phyloP scores from a whole-genome alignment of 2,329 filamentous ascomycete genomes.

The Lachnellula arida region DNA sequence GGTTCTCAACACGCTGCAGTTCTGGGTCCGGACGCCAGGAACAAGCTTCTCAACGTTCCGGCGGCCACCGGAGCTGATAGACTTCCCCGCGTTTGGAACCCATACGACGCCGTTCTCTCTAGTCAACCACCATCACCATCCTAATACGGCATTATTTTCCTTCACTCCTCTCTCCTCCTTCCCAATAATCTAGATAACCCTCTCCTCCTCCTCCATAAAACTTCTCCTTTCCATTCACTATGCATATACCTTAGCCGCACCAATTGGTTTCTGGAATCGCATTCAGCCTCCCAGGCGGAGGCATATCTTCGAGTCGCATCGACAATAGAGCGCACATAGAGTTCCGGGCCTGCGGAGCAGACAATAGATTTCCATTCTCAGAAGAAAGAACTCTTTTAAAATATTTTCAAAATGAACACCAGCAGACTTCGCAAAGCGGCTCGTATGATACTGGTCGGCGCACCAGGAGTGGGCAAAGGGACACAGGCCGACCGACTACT shows the following conservation, averaged over 20 bases:
- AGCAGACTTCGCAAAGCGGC: constrained; percentile 76
- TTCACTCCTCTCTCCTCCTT: constrained; percentile 1
- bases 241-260: constrained; percentile 24
- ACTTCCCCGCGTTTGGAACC: no score
- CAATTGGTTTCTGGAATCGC: neutral
- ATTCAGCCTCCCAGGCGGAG: constrained; percentile 20
- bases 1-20: no score
- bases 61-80: no score
- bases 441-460: constrained; percentile 89
- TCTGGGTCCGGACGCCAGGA: no score
- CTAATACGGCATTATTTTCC: neutral
- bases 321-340: neutral
- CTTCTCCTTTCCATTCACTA: constrained; percentile 10
- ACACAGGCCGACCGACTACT: constrained; percentile 91
- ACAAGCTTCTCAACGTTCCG: no score
- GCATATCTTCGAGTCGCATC: constrained; percentile 6
- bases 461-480: constrained; percentile 88
- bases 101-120: neutral
- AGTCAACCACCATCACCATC: neutral
- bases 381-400: neutral
- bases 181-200: constrained; percentile 1
- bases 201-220: neutral
- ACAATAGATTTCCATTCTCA: neutral
- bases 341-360: constrained; percentile 13
- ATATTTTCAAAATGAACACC: constrained; percentile 17